A percentile compares a stretch with the other conserved stretches of the same genome.
These are phyloP conservation scores for Botrytis elliptica DNA, from an alignment of 2,329 filamentous ascomycete genomes.

Conservation along the genomic window DNA sequence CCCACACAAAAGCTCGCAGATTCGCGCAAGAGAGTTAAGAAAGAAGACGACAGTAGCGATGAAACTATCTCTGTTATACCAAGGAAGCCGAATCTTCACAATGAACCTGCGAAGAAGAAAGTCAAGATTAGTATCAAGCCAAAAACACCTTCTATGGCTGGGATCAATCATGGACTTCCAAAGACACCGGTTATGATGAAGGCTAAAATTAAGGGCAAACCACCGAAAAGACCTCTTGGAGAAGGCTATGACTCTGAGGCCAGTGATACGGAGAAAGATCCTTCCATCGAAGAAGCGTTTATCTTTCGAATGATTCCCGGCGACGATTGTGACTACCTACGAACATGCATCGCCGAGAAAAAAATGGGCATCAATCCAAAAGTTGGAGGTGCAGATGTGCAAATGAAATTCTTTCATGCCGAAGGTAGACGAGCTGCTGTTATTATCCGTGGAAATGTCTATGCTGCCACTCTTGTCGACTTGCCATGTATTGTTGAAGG, in stretches of 20 bases:
- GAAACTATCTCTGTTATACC: slow-evolving; percentile 34
- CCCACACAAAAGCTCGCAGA: slow-evolving; percentile 57
- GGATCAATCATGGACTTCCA: slow-evolving; percentile 26
- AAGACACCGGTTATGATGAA: slow-evolving; percentile 45
- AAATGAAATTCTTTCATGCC: slow-evolving; percentile 73
- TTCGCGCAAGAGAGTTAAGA: slow-evolving; percentile 58
- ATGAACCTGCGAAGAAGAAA: slow-evolving; percentile 41
- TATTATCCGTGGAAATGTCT: slow-evolving; percentile 58
- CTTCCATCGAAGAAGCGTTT: slow-evolving; percentile 85
- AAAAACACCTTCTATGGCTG: slow-evolving; percentile 12
- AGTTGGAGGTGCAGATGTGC: slow-evolving; percentile 72
- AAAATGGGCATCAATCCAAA: slow-evolving; percentile 65
- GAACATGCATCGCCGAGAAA: slow-evolving; percentile 71
- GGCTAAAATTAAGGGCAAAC: slow-evolving; percentile 65
- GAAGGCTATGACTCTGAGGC: slow-evolving; percentile 97
- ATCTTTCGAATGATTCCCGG: slow-evolving; percentile 86
- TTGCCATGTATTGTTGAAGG: slow-evolving; percentile 68
- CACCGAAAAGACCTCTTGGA: slow-evolving; percentile 68
- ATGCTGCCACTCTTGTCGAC: slow-evolving; percentile 67
- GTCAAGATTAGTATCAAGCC: slow-evolving; percentile 46
- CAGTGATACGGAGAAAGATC: slow-evolving; percentile 84
- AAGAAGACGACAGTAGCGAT: slow-evolving; percentile 53
- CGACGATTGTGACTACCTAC: slow-evolving; percentile 80
- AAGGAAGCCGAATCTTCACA: background rate
- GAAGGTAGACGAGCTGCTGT: slow-evolving; percentile 61